Evolutionary conservation across 129 eudicot genomes (phyloP), one percentile per base, ranked within the genome.

Genomic region (Scalesia atractyloides): DNA sequence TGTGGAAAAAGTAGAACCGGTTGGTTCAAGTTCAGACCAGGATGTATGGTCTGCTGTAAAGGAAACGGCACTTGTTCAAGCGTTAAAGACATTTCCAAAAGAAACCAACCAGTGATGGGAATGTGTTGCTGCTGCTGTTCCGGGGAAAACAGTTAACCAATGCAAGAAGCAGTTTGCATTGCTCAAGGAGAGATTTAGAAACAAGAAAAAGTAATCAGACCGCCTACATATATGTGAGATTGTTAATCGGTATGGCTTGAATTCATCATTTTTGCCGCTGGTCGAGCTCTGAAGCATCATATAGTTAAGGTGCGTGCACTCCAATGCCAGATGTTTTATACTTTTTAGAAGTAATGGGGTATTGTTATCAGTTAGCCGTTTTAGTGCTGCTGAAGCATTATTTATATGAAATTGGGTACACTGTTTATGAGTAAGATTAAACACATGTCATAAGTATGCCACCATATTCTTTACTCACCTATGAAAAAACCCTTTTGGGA

Each of bases 111-210:
- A 92, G 75, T 84, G 98, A 0, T 92, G 98, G 98, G 98, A 92
- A 69, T 85, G 98, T 9, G 95, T 92, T 53, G 98, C 98, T 10
- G 79, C 96, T 54, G 98, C 98, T n/a, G 96, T 92, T 17, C 98
- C 98, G 7, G 96, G 96, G 51, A 92, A 92, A 81, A 83, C 96
- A 18, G 85, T 92, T 52, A 84, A 81, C 64, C 94, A 89, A 68
- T 92, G 98, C 78, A 92, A 89, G 91, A 92, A 92, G 59, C 91
- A 92, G 52, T 83, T 89, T 74, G 61, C 96, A 36, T 80, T 81
- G 47, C 83, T 92, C 5, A 92, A 92, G 72, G 96, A 89, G 84
- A 89, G 44, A 63, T 93, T 89, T 82, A 87, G 96, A 69, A 93
- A 39, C 91, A 92, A 83, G 82, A 92, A 92, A 73, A 85, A 58